A percentile compares a stretch with the other conserved stretches of the same genome.
phyloP scores from a whole-genome alignment of 345 rosid species.

The Triadica sebifera region DNA sequence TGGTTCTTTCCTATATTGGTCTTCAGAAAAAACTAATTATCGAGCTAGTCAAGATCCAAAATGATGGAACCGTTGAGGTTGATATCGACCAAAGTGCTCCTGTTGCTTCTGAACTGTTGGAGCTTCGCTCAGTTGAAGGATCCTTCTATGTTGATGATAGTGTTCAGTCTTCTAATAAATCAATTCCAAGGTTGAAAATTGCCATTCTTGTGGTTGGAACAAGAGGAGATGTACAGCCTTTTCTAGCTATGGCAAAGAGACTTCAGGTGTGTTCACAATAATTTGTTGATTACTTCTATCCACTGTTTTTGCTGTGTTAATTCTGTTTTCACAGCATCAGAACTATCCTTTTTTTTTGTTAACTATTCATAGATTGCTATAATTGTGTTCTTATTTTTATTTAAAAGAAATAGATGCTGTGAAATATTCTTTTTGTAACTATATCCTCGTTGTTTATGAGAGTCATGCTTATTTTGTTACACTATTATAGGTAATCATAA shows the following conservation, averaged over 20 bases:
- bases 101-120: slow-evolving; percentile 77
- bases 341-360: neutral
- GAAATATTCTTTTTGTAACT: neutral
- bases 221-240: slow-evolving; percentile 98
- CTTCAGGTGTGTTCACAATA: slow-evolving; percentile 64
- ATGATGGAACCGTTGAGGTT: slow-evolving; percentile 92
- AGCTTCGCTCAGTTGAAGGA: slow-evolving; percentile 58
- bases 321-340: neutral
- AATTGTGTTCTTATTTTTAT: neutral
- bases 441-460: neutral
- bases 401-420: neutral
- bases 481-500: neutral
- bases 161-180: slow-evolving; percentile 41
- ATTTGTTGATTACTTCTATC: slow-evolving; percentile 8
- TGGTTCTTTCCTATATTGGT: slow-evolving; percentile 11
- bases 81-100: slow-evolving; percentile 60
- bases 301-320: slow-evolving; percentile 1
- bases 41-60: slow-evolving; percentile 85
- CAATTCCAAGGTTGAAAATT: slow-evolving; percentile 74
- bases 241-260: slow-evolving; percentile 90
- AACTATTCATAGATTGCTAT: neutral
- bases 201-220: slow-evolving; percentile 94
- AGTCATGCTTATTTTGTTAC: neutral
- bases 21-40: slow-evolving; percentile 76
- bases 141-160: slow-evolving; percentile 40